Evolutionary conservation across 148 eudicot species (phyloP).

Genomic region (Fagopyrum homotropicum): DNA sequence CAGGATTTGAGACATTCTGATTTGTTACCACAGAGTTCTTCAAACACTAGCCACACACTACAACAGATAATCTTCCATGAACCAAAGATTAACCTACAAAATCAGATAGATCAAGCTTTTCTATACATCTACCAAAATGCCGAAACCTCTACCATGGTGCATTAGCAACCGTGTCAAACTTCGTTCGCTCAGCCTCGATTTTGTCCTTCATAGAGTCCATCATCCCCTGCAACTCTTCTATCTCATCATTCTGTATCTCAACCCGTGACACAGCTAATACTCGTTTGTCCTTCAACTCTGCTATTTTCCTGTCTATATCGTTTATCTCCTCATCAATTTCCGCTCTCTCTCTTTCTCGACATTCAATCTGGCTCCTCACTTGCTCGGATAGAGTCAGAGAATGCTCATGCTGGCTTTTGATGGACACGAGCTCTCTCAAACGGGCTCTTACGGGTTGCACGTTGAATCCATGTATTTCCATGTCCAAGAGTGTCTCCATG

Average conservation of each 20-base stretch:
- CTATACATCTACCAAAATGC: background rate
- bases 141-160: conserved; percentile 26
- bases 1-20: background rate
- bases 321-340: conserved; percentile 35
- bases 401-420: conserved; percentile 37
- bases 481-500: conserved; percentile 55
- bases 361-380: conserved; percentile 28
- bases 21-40: background rate
- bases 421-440: conserved; percentile 28
- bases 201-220: conserved; percentile 16
- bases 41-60: background rate
- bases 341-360: conserved; percentile 22
- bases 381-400: conserved; percentile 22
- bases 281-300: conserved; percentile 33
- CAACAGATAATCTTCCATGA: background rate
- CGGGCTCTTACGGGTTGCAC: conserved; percentile 38
- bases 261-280: conserved; percentile 24
- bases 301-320: conserved; percentile 35
- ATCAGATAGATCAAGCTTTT: background rate
- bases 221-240: conserved; percentile 23
- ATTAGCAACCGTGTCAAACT: conserved; percentile 29
- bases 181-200: conserved; percentile 20
- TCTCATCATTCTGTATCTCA: conserved; percentile 33
- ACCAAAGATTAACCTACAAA: background rate
- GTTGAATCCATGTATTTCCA: conserved; percentile 67